phyloP scores from a whole-genome alignment of 1,139 yeast genomes.

The Candida sp. region DNA sequence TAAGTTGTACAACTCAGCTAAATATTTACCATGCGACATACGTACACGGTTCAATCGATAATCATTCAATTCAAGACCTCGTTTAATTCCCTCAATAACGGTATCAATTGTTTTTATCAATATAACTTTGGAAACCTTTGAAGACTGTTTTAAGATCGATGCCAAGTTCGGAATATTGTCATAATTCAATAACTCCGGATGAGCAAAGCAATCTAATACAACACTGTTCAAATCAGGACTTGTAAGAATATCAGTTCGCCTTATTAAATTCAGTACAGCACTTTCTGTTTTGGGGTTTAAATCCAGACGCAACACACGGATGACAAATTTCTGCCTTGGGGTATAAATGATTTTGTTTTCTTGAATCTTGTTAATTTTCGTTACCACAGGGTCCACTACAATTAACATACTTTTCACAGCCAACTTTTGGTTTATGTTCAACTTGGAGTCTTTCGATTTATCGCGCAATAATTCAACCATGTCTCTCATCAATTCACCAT shows the following conservation, averaged over 20 bases:
- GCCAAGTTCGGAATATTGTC: conserved; percentile 54
- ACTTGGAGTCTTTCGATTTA: conserved; percentile 46
- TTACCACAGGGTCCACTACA: conserved; percentile 57
- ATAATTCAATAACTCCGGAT: conserved; percentile 61
- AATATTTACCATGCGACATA: conserved; percentile 56
- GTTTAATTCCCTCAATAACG: conserved; percentile 57
- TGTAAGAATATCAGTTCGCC: conserved; percentile 42
- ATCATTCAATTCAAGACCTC: conserved; percentile 67
- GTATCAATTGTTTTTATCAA: conserved; percentile 54
- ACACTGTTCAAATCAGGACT: conserved; percentile 37
- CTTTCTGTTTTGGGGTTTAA: conserved; percentile 35
- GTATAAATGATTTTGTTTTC: conserved; percentile 18
- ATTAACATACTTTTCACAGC: conserved; percentile 60
- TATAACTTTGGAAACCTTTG: conserved; percentile 32
- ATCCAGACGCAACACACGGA: conserved; percentile 48
- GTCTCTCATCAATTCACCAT: conserved; percentile 55
- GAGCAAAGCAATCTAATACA: conserved; percentile 51
- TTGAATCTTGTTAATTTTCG: conserved; percentile 21
- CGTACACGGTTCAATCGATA: conserved; percentile 59
- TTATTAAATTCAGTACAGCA: conserved; percentile 36
- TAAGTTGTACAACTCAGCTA: conserved; percentile 55
- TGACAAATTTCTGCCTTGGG: conserved; percentile 49
- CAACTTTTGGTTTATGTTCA: conserved; percentile 55
- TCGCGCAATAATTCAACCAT: conserved; percentile 57
- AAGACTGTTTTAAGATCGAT: conserved; percentile 30